These are phyloP conservation scores for Hibiscus trionum DNA, from an alignment of 345 rosid species.

Conservation along the genomic window DNA sequence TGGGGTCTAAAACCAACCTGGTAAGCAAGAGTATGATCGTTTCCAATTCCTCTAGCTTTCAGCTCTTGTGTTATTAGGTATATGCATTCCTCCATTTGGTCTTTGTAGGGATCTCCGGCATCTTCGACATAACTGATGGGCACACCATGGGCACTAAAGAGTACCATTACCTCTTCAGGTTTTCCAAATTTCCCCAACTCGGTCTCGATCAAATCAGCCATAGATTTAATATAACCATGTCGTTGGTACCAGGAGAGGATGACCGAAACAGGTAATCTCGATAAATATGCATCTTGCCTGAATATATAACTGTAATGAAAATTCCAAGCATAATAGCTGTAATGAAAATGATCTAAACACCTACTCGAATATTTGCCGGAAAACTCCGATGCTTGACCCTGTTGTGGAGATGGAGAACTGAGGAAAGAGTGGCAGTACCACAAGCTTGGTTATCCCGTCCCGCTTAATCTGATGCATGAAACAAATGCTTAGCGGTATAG, in stretches of 20 bases:
- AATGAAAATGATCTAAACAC: background rate
- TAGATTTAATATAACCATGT: slow-evolving; percentile 72
- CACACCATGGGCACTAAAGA: slow-evolving; percentile 97
- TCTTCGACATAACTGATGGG: slow-evolving; percentile 80
- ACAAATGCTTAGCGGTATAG: background rate
- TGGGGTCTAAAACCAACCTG: slow-evolving; percentile 48
- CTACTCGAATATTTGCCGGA: slow-evolving; percentile 62
- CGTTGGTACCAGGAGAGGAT: slow-evolving; percentile 86
- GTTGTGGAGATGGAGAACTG: slow-evolving; percentile 92
- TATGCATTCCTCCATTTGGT: slow-evolving; percentile 85
- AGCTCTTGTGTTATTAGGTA: slow-evolving; percentile 72
- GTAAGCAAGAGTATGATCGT: slow-evolving; percentile 74
- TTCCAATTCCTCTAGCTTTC: slow-evolving; percentile 64
- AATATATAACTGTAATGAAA: slow-evolving; percentile 16
- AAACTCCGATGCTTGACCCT: slow-evolving; percentile 82
- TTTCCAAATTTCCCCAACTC: slow-evolving; percentile 57
- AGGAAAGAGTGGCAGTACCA: slow-evolving; percentile 90
- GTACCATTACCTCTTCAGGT: slow-evolving; percentile 75
- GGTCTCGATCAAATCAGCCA: slow-evolving; percentile 74
- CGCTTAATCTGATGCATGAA: slow-evolving; percentile 49
- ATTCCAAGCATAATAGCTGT: background rate
- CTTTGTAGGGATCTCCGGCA: slow-evolving; percentile 88
- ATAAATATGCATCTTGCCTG: slow-evolving; percentile 72
- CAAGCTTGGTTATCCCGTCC: slow-evolving; percentile 76
- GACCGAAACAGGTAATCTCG: slow-evolving; percentile 64